Conservation (phyloP, 208 protist species). For the Trypanosoma rangeli region DNA sequence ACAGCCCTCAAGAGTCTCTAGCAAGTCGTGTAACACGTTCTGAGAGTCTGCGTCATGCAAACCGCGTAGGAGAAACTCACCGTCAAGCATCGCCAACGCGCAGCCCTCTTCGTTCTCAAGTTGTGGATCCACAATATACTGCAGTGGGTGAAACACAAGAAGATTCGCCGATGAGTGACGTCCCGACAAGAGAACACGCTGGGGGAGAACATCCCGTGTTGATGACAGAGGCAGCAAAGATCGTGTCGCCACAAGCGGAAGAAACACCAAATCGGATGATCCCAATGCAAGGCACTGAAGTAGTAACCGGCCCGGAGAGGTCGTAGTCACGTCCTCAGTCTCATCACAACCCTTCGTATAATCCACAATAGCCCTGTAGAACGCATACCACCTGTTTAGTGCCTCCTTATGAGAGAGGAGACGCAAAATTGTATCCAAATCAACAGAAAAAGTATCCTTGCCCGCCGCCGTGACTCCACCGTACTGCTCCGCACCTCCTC, state of each 20-base stretch:
- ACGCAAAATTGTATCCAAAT: constrained; percentile 9
- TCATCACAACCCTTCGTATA: neutral
- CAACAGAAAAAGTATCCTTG: constrained; percentile 11
- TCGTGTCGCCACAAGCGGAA: constrained; percentile 15
- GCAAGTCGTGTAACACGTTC: neutral
- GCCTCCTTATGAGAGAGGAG: constrained; percentile 6
- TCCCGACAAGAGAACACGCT: constrained; percentile 23
- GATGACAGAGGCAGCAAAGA: constrained; percentile 17
- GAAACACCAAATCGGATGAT: constrained; percentile 20
- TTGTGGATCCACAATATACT: constrained; percentile 17
- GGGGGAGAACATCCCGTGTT: neutral
- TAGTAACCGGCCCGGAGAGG: constrained; percentile 5
- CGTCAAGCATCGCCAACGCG: constrained; percentile 1
- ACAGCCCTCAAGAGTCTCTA: constrained; percentile 7
- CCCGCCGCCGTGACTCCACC: neutral
- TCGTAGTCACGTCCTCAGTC: neutral
- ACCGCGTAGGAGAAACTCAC: neutral
- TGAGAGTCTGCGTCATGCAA: neutral
- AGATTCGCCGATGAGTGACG: neutral
- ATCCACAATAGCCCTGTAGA: constrained; percentile 5
- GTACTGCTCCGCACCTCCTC: neutral
- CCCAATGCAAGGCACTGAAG: constrained; percentile 19
- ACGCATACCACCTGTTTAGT: neutral
- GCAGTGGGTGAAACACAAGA: constrained; percentile 29
- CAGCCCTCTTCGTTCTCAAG: neutral